Conservation (phyloP, 2,329 filamentous ascomycete genomes). For the Ceratocystis cacaofunesta region DNA sequence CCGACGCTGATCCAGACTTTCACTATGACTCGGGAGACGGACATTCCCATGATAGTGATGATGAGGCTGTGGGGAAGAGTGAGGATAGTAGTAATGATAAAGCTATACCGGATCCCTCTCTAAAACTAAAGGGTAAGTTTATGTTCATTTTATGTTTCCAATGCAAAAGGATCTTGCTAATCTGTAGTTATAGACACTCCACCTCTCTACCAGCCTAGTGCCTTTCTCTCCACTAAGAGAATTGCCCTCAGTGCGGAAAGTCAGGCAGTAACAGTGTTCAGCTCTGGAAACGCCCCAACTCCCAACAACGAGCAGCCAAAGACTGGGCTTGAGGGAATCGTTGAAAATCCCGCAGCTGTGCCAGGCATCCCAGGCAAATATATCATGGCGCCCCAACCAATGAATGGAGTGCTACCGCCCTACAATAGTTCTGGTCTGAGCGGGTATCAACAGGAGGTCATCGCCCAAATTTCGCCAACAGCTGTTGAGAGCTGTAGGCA, state of each 20-base stretch:
- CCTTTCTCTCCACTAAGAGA: not conserved
- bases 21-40: not conserved
- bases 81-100: not conserved
- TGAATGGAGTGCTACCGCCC: not conserved
- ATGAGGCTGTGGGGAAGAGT: not conserved
- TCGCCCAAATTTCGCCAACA: not conserved
- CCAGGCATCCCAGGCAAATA: not conserved
- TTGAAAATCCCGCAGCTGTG: not conserved
- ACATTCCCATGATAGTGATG: not conserved
- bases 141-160: not conserved
- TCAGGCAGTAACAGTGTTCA: not conserved
- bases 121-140: not conserved
- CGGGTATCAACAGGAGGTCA: not conserved
- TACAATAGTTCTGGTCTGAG: not conserved
- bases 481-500: not conserved
- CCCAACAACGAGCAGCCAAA: not conserved
- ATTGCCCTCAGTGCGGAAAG: too few species aligned
- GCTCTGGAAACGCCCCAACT: not conserved
- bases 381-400: not conserved
- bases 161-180: not conserved
- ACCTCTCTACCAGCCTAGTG: not conserved
- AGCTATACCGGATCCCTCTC: not conserved
- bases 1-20: conserved; percentile 13
- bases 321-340: not conserved
- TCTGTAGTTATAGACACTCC: not conserved